A percentile compares a stretch with the other conserved stretches of the same genome.
Conservation (phyloP, 2,329 filamentous ascomycete species). For the Berkeleyomyces basicola region DNA sequence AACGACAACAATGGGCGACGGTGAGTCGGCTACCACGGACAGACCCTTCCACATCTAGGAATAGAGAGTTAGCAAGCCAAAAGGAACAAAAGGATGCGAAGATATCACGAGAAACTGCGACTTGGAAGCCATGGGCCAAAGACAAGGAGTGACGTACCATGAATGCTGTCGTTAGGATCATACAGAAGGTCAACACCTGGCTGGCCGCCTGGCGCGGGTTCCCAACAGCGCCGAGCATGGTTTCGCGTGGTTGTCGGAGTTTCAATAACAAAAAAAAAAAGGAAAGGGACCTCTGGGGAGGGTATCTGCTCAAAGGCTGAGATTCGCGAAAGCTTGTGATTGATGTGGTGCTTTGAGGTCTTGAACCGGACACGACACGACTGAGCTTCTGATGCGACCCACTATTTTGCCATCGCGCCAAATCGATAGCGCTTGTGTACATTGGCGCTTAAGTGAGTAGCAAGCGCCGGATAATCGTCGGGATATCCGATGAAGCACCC, state of each 20-base stretch:
- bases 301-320: not conserved
- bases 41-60: slow-evolving; percentile 70
- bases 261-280: not conserved
- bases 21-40: slow-evolving; percentile 58
- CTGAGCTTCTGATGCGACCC: not conserved
- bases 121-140: not conserved
- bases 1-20: slow-evolving; percentile 69
- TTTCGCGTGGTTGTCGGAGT: slow-evolving; percentile 12
- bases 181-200: slow-evolving; percentile 77
- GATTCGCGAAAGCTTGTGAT: not conserved
- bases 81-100: not conserved
- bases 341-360: not conserved
- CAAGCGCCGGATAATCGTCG: not conserved
- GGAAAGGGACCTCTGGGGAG: not conserved
- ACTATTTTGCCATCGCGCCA: not conserved
- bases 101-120: not conserved
- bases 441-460: not conserved
- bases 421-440: not conserved
- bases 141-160: slow-evolving; percentile 40
- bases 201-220: slow-evolving; percentile 68
- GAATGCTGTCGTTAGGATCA: slow-evolving; percentile 80
- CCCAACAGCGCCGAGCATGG: slow-evolving; percentile 51
- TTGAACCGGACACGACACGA: slow-evolving; percentile 2
- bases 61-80: not conserved
- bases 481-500: not conserved